Evolutionary conservation across 2,329 filamentous ascomycete species (phyloP).

Genomic region (Apiospora rasikravindrae): DNA sequence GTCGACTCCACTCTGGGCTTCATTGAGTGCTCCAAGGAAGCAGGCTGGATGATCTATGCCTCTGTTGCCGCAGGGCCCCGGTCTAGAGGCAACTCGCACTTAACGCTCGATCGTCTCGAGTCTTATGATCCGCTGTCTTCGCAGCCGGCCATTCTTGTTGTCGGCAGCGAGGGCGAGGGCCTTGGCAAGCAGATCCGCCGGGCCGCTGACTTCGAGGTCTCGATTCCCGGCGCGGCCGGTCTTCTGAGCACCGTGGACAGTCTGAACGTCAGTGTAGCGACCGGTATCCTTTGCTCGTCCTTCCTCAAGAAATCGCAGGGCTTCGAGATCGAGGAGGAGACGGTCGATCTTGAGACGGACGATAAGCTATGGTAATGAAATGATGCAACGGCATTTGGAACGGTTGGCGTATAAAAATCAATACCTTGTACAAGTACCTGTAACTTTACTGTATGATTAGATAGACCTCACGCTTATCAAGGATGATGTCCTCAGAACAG

Average conservation of each 20-base stretch:
- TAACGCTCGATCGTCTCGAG: conserved; percentile 57
- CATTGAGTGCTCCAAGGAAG: conserved; percentile 66
- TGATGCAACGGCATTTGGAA: neutral
- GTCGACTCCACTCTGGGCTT: conserved; percentile 73
- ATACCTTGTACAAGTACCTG: neutral
- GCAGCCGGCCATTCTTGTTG: conserved; percentile 76
- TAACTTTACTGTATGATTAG: conserved; percentile 5
- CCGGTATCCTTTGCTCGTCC: conserved; percentile 74
- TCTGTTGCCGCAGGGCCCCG: conserved; percentile 61
- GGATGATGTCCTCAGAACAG: neutral
- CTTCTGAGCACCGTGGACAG: conserved; percentile 74
- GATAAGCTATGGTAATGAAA: conserved; percentile 20
- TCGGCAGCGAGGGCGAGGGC: conserved; percentile 83
- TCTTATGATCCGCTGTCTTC: conserved; percentile 56
- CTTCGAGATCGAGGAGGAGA: conserved; percentile 8
- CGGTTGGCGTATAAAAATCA: neutral
- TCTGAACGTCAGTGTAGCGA: conserved; percentile 90
- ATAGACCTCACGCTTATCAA: neutral
- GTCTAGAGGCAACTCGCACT: conserved; percentile 45
- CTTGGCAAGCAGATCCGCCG: conserved; percentile 68
- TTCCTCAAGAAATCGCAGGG: conserved; percentile 56
- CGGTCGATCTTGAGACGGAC: neutral
- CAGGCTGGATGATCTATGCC: conserved; percentile 85
- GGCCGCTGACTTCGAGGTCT: conserved; percentile 68
- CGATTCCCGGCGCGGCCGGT: conserved; percentile 64